A percentile compares a stretch with the other conserved stretches of the same genome.
These are phyloP conservation scores for Leucogyrophana mollusca DNA, from an alignment of 768 basidiomycete species.

Conservation along the genomic window DNA sequence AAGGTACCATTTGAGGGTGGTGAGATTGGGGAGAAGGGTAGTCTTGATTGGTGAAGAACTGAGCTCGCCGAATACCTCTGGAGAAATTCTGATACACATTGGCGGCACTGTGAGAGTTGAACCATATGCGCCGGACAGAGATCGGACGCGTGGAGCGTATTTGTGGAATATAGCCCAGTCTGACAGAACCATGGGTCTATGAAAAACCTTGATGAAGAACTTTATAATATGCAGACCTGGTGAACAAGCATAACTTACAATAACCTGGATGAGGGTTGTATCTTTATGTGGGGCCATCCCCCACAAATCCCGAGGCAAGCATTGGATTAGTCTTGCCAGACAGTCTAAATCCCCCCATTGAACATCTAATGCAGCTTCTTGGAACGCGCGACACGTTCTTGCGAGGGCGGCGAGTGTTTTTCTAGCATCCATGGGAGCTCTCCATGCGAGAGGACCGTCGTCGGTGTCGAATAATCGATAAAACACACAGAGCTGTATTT, in stretches of 20 bases:
- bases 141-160: slow-evolving; percentile 23
- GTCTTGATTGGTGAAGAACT: neutral
- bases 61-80: neutral
- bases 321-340: neutral
- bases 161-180: slow-evolving; percentile 27
- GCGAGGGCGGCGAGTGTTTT: neutral
- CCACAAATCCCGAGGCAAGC: neutral
- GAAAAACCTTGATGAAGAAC: too few species aligned
- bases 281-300: too few species aligned
- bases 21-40: neutral
- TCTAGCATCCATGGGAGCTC: neutral
- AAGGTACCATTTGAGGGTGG: neutral
- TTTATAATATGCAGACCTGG: too few species aligned
- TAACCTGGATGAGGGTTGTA: too few species aligned
- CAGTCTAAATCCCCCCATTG: neutral
- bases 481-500: neutral
- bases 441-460: too few species aligned
- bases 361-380: neutral
- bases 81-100: neutral
- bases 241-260: too few species aligned
- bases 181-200: slow-evolving; percentile 22
- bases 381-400: neutral
- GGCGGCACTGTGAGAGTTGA: neutral
- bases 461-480: neutral
- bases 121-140: too few species aligned